Conservation (phyloP, 2,329 filamentous ascomycete species). For the Exophiala sideris region DNA sequence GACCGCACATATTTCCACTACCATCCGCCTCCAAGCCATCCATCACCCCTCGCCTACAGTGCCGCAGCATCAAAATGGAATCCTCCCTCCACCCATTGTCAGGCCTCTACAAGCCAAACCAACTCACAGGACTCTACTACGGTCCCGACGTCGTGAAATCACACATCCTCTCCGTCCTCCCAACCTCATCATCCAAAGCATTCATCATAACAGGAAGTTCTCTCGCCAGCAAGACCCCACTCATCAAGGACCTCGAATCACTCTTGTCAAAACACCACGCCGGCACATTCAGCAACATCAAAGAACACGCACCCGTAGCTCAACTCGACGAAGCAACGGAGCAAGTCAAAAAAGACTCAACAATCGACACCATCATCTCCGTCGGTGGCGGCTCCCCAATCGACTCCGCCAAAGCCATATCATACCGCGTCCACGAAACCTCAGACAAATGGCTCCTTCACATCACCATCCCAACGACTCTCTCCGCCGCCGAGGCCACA, state of each 20-base stretch:
- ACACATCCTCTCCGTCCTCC: slow-evolving; percentile 47
- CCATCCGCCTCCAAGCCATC: too few species aligned
- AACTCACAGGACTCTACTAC: slow-evolving; percentile 50
- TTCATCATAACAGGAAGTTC: slow-evolving; percentile 57
- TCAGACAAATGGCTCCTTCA: slow-evolving; percentile 42
- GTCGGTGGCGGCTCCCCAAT: slow-evolving; percentile 57
- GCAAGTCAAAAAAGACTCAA: slow-evolving; percentile 42
- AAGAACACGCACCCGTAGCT: slow-evolving; percentile 55
- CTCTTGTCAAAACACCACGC: slow-evolving; percentile 47
- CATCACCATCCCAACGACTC: slow-evolving; percentile 49
- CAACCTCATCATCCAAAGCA: slow-evolving; percentile 45
- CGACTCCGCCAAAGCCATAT: slow-evolving; percentile 50
- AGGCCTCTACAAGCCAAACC: slow-evolving; percentile 50
- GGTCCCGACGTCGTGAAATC: slow-evolving; percentile 47
- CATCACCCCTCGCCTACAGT: too few species aligned
- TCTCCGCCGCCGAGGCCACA: slow-evolving; percentile 56
- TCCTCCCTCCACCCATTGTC: slow-evolving; percentile 40
- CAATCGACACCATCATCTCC: slow-evolving; percentile 54
- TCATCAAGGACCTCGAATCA: slow-evolving; percentile 51
- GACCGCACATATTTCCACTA: too few species aligned
- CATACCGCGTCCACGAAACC: slow-evolving; percentile 43
- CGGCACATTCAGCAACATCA: slow-evolving; percentile 54
- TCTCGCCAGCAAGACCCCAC: slow-evolving; percentile 51
- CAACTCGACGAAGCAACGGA: slow-evolving; percentile 52
- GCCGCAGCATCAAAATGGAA: background rate